Evolutionary conservation across 352 stramenopile genomes (phyloP), one percentile per base, ranked within the genome.

Genomic region (Pythium apleroticum): DNA sequence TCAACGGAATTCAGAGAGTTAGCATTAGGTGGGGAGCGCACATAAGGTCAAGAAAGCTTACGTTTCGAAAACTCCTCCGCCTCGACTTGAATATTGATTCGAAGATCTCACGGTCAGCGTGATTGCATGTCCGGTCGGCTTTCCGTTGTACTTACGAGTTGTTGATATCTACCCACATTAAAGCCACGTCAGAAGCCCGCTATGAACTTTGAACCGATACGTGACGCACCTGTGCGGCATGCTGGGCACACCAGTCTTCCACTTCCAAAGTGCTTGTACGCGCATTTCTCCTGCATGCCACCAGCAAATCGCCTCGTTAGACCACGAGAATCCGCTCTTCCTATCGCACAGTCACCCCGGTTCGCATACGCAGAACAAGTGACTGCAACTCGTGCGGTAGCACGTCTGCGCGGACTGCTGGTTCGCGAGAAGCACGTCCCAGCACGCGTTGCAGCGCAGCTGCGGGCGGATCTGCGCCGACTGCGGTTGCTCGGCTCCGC

Each of bases 261-360:
- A 20, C 76, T 70, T 5, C 82, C 82, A 56, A 93, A 93, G 65
- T 90, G 76, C 33, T 93, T 93, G 71, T 93, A 93, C 27, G 84
- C 84, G 74, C 84, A 93, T 81, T 93, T 93, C 62, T 93, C 84
- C 84, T 93, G 52, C 30, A 55, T 35, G 57, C 49, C 15, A 31
- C 24, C 14, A n/a, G n/a, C 48, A 35, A 24, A 17, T 33, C 33
- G 9, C 11, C 45, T 25, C 53, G 56, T 33, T 28, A 41, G 2
- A 59, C n/a, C 30, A 30, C 30, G n/a, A 46, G 17, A 37, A 11
- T 27, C 1, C 17, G 15, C 30, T 43, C 9, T n/a, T n/a, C n/a
- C n/a, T n/a, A n/a, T n/a, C 11, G 28, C 14, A 17, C 22, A 19
- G 9, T 17, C 2, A 33, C 53, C 14, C 4, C 5, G 1, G 22